These are phyloP conservation scores for Candida michaelii DNA, from an alignment of 805 yeast genomes.

Conservation along the genomic window DNA sequence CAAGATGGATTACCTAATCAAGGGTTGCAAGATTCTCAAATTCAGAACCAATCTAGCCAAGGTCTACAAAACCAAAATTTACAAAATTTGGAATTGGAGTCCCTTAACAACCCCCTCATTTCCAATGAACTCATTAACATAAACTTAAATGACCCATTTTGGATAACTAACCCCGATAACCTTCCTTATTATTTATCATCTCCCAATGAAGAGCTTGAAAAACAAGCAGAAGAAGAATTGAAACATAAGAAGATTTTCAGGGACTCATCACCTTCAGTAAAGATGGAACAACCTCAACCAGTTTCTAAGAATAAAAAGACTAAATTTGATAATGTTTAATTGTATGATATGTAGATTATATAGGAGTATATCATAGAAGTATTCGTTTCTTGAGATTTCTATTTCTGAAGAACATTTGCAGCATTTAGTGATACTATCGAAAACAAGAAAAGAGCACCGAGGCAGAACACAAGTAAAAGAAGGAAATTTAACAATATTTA, in stretches of 20 bases:
- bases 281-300: slow-evolving; percentile 3
- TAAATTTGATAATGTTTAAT: neutral
- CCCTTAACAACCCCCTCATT: slow-evolving; percentile 12
- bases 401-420: too few relatives aligned
- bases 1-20: too few relatives aligned
- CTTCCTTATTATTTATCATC: slow-evolving; percentile 36
- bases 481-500: too few relatives aligned
- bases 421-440: too few relatives aligned
- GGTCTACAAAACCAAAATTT: neutral
- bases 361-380: neutral
- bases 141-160: slow-evolving; percentile 48
- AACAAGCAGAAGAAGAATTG: slow-evolving; percentile 10
- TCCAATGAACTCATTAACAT: slow-evolving; percentile 35
- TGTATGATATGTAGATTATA: neutral
- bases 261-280: neutral
- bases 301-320: slow-evolving; percentile 5
- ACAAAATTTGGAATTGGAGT: slow-evolving; percentile 5
- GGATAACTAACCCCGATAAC: slow-evolving; percentile 50
- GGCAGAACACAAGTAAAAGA: too few relatives aligned
- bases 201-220: slow-evolving; percentile 25
- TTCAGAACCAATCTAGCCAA: neutral
- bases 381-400: too few relatives aligned
- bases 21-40: neutral
- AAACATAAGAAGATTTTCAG: slow-evolving; percentile 4
- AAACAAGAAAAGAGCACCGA: too few relatives aligned